Evolutionary conservation across 495 filamentous ascomycete species (phyloP).

Genomic region (Staphylotrichum tortipilum): DNA sequence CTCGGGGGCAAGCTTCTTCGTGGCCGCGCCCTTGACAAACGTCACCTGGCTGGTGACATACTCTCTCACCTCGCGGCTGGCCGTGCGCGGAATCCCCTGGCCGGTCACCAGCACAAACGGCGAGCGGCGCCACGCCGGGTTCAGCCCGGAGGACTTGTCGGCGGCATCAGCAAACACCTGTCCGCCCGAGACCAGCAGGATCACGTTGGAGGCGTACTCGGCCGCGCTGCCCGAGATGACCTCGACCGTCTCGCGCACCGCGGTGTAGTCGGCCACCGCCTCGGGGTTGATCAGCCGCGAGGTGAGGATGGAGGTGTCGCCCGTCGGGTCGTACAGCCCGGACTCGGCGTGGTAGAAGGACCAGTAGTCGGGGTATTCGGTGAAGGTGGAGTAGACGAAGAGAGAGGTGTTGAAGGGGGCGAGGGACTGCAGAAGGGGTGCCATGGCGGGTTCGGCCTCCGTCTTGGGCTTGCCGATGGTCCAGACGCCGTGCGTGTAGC

Average conservation of each 20-base stretch:
- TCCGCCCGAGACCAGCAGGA: slow-evolving; percentile 8
- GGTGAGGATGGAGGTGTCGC: background rate
- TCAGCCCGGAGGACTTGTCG: slow-evolving; percentile 2
- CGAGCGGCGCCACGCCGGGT: slow-evolving; percentile 6
- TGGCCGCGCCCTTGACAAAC: background rate
- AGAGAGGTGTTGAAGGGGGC: slow-evolving; percentile 3
- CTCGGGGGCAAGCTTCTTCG: slow-evolving; percentile 18
- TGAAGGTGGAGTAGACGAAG: background rate
- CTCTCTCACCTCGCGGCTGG: background rate
- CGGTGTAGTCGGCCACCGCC: slow-evolving; percentile 1
- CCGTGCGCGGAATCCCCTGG: slow-evolving; percentile 1
- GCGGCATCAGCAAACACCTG: slow-evolving; percentile 1
- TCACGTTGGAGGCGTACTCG: slow-evolving; percentile 3
- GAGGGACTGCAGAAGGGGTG: background rate
- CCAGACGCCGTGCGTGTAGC: slow-evolving; percentile 7
- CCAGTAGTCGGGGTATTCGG: slow-evolving; percentile 10
- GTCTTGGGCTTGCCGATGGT: background rate
- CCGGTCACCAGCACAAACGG: slow-evolving; percentile 2
- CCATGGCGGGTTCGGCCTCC: slow-evolving; percentile 1
- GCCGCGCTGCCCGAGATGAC: background rate
- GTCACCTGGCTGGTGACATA: background rate
- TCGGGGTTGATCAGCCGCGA: slow-evolving; percentile 2
- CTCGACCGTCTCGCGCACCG: slow-evolving; percentile 3
- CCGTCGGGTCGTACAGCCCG: slow-evolving; percentile 1
- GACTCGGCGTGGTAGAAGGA: slow-evolving; percentile 8